phyloP scores from a whole-genome alignment of 805 yeast species.

The Wickerhamiella lipophila region DNA sequence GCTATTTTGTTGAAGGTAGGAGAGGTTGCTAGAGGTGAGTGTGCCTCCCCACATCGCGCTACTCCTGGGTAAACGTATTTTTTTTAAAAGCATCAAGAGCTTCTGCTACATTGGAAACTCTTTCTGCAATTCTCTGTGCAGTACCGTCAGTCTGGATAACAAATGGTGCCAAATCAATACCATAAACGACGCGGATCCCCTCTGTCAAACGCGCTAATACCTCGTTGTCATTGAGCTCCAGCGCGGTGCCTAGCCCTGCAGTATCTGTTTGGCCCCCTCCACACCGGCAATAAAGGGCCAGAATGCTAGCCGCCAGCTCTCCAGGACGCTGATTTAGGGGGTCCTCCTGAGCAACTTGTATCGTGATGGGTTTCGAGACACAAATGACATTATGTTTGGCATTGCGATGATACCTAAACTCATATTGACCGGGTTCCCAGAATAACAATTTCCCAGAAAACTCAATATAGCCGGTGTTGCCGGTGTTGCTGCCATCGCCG shows the following conservation, averaged over 20 bases:
- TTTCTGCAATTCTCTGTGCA: slow-evolving; percentile 8
- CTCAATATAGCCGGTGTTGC: slow-evolving; percentile 36
- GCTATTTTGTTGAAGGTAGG: not conserved
- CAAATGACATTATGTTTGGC: slow-evolving; percentile 58
- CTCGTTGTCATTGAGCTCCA: slow-evolving; percentile 13
- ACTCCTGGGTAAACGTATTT: not conserved
- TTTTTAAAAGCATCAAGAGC: slow-evolving; percentile 5
- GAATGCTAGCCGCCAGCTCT: slow-evolving; percentile 21
- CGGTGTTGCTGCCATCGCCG: too few species aligned
- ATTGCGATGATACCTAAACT: slow-evolving; percentile 56
- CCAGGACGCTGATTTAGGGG: slow-evolving; percentile 28
- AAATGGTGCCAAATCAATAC: slow-evolving; percentile 16
- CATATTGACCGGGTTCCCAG: slow-evolving; percentile 62
- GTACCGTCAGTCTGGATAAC: slow-evolving; percentile 14
- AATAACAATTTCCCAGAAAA: slow-evolving; percentile 40
- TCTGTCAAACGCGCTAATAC: slow-evolving; percentile 15
- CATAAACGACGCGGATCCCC: slow-evolving; percentile 10
- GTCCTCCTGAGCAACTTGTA: slow-evolving; percentile 30
- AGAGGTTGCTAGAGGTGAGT: too few species aligned
- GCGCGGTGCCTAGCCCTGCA: slow-evolving; percentile 1
- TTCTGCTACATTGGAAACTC: slow-evolving; percentile 6
- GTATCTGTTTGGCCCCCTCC: not conserved
- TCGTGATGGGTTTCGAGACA: slow-evolving; percentile 54
- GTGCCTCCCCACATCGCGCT: too few species aligned
- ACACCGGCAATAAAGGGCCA: slow-evolving; percentile 2